Percentiles rank a stretch among this genome's conserved stretches.
Conservation (phyloP, 352 stramenopile species). For the Phytophthora constricta region DNA sequence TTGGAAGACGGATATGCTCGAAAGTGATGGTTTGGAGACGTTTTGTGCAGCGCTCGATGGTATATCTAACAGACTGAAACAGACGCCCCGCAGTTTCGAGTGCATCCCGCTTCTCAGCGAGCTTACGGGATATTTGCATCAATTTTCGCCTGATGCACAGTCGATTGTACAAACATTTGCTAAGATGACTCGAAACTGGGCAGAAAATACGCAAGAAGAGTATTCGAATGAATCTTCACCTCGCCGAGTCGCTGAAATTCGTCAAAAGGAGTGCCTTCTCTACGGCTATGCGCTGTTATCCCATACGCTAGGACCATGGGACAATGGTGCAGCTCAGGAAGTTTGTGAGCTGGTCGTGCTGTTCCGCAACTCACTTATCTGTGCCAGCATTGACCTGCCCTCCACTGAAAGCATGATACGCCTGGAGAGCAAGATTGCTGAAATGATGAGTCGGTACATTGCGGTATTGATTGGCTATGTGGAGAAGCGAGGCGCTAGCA, state of each 20-base stretch:
- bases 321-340: conserved; percentile 20
- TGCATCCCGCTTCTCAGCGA: conserved; percentile 47
- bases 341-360: conserved; percentile 55
- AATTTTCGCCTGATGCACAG: conserved; percentile 30
- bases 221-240: conserved; percentile 15
- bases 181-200: conserved; percentile 37
- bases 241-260: conserved; percentile 27
- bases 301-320: conserved; percentile 31
- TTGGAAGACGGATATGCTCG: conserved; percentile 55
- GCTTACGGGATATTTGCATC: conserved; percentile 33
- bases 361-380: conserved; percentile 46
- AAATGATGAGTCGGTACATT: conserved; percentile 48
- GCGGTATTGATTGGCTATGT: conserved; percentile 21
- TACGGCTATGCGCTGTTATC: conserved; percentile 51
- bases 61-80: conserved; percentile 31
- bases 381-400: conserved; percentile 25
- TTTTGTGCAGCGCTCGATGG: conserved; percentile 27
- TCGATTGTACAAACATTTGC: conserved; percentile 28
- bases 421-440: conserved; percentile 32
- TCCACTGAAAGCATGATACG: conserved; percentile 27
- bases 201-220: conserved; percentile 20
- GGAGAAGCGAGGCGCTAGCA: background rate
- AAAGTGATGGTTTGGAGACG: conserved; percentile 14
- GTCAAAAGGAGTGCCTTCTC: conserved; percentile 48
- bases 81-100: conserved; percentile 38